Evolutionary conservation across 2,329 filamentous ascomycete genomes (phyloP).

Genomic region (Dactylellina cionopaga): DNA sequence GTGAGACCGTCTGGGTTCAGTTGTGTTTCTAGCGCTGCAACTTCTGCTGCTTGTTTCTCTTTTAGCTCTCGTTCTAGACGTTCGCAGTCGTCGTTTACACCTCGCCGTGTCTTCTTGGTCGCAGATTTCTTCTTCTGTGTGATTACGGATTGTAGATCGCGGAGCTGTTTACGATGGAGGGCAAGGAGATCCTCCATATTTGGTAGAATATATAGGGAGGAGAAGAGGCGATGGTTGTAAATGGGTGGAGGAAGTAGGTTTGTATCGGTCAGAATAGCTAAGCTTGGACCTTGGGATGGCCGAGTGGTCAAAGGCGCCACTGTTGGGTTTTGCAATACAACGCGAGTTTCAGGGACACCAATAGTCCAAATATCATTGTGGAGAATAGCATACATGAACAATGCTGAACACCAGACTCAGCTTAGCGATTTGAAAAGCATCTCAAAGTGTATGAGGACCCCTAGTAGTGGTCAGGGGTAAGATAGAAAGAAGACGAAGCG

Average conservation of each 20-base stretch:
- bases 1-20: constrained; percentile 5
- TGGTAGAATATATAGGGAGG: not conserved
- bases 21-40: constrained; percentile 62
- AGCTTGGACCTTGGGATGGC: constrained; percentile 19
- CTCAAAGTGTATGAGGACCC: too few species aligned
- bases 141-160: constrained; percentile 83
- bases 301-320: not conserved
- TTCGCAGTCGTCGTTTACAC: constrained; percentile 79
- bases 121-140: constrained; percentile 98
- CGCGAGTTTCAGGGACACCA: not conserved
- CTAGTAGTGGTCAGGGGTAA: too few species aligned
- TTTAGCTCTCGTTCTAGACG: constrained; percentile 73
- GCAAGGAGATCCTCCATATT: constrained; percentile 78
- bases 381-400: not conserved
- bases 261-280: not conserved
- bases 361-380: too few species aligned
- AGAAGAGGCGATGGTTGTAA: not conserved
- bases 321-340: constrained; percentile 40
- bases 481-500: too few species aligned
- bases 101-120: constrained; percentile 83
- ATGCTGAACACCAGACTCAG: too few species aligned
- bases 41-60: constrained; percentile 73
- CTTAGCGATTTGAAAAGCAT: too few species aligned
- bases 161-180: constrained; percentile 86
- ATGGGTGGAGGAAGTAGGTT: not conserved